phyloP scores from a whole-genome alignment of 108 stramenopile species.

The Nitzschia inconspicua region DNA sequence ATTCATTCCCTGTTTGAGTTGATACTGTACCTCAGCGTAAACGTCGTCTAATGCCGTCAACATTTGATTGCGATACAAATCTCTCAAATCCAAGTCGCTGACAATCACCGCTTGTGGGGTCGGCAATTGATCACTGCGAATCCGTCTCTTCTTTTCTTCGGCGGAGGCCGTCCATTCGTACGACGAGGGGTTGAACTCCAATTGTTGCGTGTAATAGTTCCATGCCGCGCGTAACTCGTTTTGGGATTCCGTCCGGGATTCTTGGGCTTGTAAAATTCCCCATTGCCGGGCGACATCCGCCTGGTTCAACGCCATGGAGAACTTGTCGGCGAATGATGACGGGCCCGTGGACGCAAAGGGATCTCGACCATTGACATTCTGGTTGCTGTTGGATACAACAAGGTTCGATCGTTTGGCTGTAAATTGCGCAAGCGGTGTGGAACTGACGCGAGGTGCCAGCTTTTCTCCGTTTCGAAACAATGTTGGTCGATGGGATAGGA shows the following conservation, averaged over 20 bases:
- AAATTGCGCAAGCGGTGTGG: too few species aligned
- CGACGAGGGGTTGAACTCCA: conserved; percentile 20
- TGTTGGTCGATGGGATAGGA: neutral
- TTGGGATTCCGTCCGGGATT: conserved; percentile 17
- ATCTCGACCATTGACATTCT: too few species aligned
- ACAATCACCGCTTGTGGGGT: conserved; percentile 44
- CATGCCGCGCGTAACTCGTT: conserved; percentile 37
- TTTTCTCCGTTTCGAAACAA: neutral
- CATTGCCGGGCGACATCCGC: conserved; percentile 42
- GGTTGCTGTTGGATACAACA: neutral
- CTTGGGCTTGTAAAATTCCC: conserved; percentile 38
- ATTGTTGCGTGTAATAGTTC: conserved; percentile 35
- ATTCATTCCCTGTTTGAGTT: conserved; percentile 2
- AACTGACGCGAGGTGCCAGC: neutral
- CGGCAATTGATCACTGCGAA: conserved; percentile 54
- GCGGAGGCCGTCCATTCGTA: conserved; percentile 18
- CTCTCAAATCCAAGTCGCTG: conserved; percentile 70
- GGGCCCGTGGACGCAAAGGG: neutral
- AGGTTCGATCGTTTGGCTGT: neutral
- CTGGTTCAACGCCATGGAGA: conserved; percentile 33
- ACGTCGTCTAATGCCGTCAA: conserved; percentile 61
- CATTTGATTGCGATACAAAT: conserved; percentile 69
- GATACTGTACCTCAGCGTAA: conserved; percentile 44
- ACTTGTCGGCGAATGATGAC: too few species aligned
- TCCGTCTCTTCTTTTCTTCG: conserved; percentile 31